Percentiles rank a stretch among this genome's conserved stretches.
Conservation (phyloP, 257 asterid species). For the Cordia subcordata region DNA sequence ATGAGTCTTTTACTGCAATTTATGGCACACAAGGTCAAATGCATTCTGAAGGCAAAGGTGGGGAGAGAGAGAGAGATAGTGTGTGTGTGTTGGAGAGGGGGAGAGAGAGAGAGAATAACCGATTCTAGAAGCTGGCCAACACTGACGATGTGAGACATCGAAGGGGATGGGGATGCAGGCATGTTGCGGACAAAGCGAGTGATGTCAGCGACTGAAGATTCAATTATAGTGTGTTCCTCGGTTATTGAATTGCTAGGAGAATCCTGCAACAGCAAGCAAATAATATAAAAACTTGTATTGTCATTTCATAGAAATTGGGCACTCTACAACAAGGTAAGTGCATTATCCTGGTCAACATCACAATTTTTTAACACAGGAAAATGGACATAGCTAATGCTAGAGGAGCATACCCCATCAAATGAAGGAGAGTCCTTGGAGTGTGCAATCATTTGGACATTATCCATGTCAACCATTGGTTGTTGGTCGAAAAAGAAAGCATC, state of each 20-base stretch:
- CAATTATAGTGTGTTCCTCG: slow-evolving; percentile 73
- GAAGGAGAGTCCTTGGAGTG: slow-evolving; percentile 70
- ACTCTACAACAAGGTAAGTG: background rate
- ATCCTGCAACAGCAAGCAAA: slow-evolving; percentile 42
- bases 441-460: slow-evolving; percentile 43
- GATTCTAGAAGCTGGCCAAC: slow-evolving; percentile 92
- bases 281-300: background rate
- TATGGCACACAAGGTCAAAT: too few species aligned
- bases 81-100: too few species aligned
- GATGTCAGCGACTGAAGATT: slow-evolving; percentile 73
- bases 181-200: slow-evolving; percentile 64
- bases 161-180: slow-evolving; percentile 76
- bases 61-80: too few species aligned
- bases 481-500: slow-evolving; percentile 75
- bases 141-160: slow-evolving; percentile 78
- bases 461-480: slow-evolving; percentile 58
- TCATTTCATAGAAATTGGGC: background rate
- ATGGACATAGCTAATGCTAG: background rate
- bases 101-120: slow-evolving; percentile 30
- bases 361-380: background rate
- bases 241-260: slow-evolving; percentile 52
- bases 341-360: background rate
- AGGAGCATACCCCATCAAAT: slow-evolving; percentile 65
- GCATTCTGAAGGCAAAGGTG: too few species aligned
- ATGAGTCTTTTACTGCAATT: too few species aligned